A percentile compares a stretch with the other conserved stretches of the same genome.
These are phyloP conservation scores for Teunomyces lycoperdinae DNA, from an alignment of 805 yeast genomes.

Conservation along the genomic window DNA sequence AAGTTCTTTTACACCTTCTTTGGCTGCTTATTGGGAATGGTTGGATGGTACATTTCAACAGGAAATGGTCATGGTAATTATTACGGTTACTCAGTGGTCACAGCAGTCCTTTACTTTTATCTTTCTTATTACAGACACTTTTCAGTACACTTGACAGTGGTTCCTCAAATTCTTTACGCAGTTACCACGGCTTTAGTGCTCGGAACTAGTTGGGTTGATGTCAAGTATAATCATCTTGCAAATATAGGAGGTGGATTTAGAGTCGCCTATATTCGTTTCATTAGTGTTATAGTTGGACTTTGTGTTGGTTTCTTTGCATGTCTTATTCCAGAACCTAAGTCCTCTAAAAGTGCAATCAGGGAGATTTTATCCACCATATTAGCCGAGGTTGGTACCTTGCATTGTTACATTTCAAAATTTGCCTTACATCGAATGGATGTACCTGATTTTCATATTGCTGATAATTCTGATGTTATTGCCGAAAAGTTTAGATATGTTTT, in stretches of 20 bases:
- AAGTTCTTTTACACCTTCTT: conserved; percentile 25
- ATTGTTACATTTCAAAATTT: conserved; percentile 27
- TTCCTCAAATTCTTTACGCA: conserved; percentile 26
- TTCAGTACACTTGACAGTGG: conserved; percentile 22
- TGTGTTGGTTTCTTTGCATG: conserved; percentile 29
- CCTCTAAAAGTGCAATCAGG: conserved; percentile 26
- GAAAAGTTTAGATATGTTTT: conserved; percentile 20
- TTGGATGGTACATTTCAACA: conserved; percentile 32
- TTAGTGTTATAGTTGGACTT: conserved; percentile 29
- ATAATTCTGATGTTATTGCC: conserved; percentile 20
- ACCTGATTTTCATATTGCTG: conserved; percentile 15
- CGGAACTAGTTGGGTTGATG: conserved; percentile 34
- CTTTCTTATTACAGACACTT: conserved; percentile 29
- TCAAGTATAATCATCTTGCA: conserved; percentile 12
- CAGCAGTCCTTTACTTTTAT: conserved; percentile 22
- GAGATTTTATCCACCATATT: conserved; percentile 19
- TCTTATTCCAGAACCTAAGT: conserved; percentile 27
- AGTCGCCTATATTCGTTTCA: conserved; percentile 26
- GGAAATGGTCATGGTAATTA: conserved; percentile 23
- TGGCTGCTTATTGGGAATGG: conserved; percentile 29
- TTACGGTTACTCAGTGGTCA: conserved; percentile 30
- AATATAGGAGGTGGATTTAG: conserved; percentile 27
- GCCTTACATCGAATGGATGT: conserved; percentile 20
- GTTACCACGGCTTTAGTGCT: conserved; percentile 28
- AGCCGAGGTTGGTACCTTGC: conserved; percentile 25